These are phyloP conservation scores for Boletus chippewaensis DNA, from an alignment of 1,284 basidiomycete genomes.

Conservation along the genomic window DNA sequence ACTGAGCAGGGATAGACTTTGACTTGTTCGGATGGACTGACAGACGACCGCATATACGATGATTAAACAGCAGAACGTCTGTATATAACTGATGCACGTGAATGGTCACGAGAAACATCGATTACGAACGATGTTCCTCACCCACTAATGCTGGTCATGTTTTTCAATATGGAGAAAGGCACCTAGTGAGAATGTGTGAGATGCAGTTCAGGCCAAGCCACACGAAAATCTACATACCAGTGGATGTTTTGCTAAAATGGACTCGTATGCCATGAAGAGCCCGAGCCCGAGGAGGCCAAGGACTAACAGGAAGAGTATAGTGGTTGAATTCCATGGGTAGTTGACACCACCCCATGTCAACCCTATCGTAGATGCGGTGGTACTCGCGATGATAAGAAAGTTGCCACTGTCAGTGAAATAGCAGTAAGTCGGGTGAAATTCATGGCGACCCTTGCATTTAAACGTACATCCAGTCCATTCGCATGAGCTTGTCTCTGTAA, in stretches of 20 bases:
- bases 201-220: background rate
- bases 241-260: constrained; percentile 6
- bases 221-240: constrained; percentile 2
- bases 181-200: constrained; percentile 3
- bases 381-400: constrained; percentile 12
- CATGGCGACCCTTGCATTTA: no score
- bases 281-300: constrained; percentile 11
- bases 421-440: background rate
- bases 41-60: background rate
- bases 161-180: constrained; percentile 14
- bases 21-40: background rate
- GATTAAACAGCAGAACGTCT: constrained; percentile 1
- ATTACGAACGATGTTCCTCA: background rate
- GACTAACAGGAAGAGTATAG: constrained; percentile 8
- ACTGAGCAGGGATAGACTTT: background rate
- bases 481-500: background rate
- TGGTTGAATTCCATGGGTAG: constrained; percentile 9
- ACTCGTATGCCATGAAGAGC: constrained; percentile 11
- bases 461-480: constrained; percentile 14
- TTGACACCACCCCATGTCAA: constrained; percentile 15
- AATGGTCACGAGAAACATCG: background rate
- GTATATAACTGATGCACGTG: constrained; percentile 8
- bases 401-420: constrained; percentile 7
- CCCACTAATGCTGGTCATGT: constrained; percentile 15
- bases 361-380: constrained; percentile 5